Base-by-base conservation (phyloP, 2,329 filamentous ascomycete genomes). In the Ceratocystiopsis minuta region DNA sequence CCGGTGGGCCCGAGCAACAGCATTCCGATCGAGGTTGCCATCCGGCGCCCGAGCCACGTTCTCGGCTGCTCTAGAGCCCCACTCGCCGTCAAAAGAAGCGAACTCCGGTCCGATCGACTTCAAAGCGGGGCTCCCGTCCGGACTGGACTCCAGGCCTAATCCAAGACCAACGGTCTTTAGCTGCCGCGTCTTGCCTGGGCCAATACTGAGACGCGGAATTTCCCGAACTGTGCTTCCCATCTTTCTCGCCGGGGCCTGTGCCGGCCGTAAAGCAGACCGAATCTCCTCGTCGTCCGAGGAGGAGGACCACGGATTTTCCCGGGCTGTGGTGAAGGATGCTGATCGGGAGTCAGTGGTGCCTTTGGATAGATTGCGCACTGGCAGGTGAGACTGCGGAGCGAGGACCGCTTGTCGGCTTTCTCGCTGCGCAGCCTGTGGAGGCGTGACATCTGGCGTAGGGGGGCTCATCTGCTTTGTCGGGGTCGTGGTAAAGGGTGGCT, bases 401-500 rank as follows among this genome's bases (percentile, higher is more conserved):
- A 15, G 53, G 41, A 60, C 53, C 52, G 61, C 63, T 15, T 65
- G 58, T 44, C 63, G 64, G 34, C 56, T 57, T 38, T 55, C 53
- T 36, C 59, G 57, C 45, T 45, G 47, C 9, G 50, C 12, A 13
- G 34, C 49, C 16, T 74, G 69, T 33, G 80, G 80, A 41, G 80
- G 81, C 15, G 80, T 86, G 37, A 80, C 70, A 57, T 85, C 80
- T 32, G 80, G 81, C 3, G 80, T 86, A 31, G 78, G 80, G 15
- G 78, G 78, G 51, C 75, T 81, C 52, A 69, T 68, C 48, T 78
- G 72, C 48, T 74, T 72, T 24, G 74, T 68, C 39, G 78, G 76
- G 6, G 78, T 82, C 12, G 44, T 39, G 3, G 48, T 45, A 42
- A 64, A 62, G n/a, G 68, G 68, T 11, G 63, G 53, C 42, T 57